Evolutionary conservation across 83 land plant genomes (phyloP).

Genomic region (Isoetes engelmannii): DNA sequence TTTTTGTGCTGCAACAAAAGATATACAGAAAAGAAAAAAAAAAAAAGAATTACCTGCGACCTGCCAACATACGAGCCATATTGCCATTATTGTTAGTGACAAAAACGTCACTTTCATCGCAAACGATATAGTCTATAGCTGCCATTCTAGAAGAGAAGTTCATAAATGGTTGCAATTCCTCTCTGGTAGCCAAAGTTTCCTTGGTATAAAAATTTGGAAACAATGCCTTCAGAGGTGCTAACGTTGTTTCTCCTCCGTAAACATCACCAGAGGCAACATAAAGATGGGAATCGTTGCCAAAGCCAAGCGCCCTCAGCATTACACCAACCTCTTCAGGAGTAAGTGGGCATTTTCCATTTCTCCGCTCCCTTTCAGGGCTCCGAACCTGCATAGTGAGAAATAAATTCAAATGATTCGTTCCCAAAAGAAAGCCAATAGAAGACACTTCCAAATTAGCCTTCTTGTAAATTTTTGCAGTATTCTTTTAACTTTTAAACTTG

Average conservation of each 20-base stretch:
- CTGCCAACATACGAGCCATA: conserved; percentile 92
- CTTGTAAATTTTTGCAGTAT: no score
- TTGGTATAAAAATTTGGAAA: conserved; percentile 86
- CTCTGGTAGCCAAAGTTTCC: conserved; percentile 57
- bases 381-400: no score
- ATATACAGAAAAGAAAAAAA: not conserved
- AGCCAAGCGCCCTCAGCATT: conserved; percentile 83
- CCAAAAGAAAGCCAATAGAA: no score
- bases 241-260: conserved; percentile 81
- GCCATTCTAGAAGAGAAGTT: conserved; percentile 79
- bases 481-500: no score
- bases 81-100: conserved; percentile 93
- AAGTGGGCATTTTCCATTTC: conserved; percentile 82
- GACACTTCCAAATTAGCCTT: no score
- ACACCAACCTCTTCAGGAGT: conserved; percentile 90
- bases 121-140: conserved; percentile 87
- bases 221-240: conserved; percentile 66
- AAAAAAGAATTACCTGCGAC: conserved; percentile 51
- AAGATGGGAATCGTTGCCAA: conserved; percentile 53
- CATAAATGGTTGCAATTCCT: conserved; percentile 58
- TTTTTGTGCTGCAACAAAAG: not conserved
- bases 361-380: conserved; percentile 58
- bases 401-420: no score
- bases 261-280: conserved; percentile 97
- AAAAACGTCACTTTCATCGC: conserved; percentile 88